These are phyloP conservation scores for Dothideomycetes sp. DNA, from an alignment of 2,329 filamentous ascomycete genomes.

Conservation along the genomic window DNA sequence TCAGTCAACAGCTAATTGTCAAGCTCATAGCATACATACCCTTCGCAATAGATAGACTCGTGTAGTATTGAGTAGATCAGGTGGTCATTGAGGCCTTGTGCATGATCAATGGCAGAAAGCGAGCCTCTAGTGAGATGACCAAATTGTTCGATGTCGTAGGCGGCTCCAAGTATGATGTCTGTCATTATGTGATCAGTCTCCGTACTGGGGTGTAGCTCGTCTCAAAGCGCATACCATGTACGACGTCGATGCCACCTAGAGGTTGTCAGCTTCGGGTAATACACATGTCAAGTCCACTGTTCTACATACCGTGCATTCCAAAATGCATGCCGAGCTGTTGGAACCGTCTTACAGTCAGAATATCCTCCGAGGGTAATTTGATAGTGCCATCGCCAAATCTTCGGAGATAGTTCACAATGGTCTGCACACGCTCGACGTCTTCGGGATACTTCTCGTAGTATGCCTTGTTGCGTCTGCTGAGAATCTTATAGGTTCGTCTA, in stretches of 20 bases:
- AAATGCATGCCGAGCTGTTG: conserved; percentile 68
- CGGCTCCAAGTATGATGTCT: conserved; percentile 58
- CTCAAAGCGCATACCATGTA: conserved; percentile 47
- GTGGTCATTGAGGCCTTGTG: conserved; percentile 59
- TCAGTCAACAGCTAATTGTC: background rate
- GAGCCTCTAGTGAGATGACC: conserved; percentile 65
- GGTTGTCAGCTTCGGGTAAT: background rate
- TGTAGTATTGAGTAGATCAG: conserved; percentile 81
- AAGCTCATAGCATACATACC: conserved; percentile 24
- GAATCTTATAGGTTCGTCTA: conserved; percentile 55
- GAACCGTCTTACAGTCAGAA: conserved; percentile 62
- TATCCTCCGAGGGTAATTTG: conserved; percentile 59
- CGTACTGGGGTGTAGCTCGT: background rate
- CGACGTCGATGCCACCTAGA: conserved; percentile 53
- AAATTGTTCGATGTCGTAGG: conserved; percentile 63
- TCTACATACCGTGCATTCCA: conserved; percentile 53
- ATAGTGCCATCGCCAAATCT: conserved; percentile 45
- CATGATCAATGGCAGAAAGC: conserved; percentile 55
- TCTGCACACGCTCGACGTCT: conserved; percentile 58
- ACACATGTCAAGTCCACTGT: background rate
- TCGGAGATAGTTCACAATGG: conserved; percentile 54
- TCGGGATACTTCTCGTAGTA: conserved; percentile 83
- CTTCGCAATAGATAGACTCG: conserved; percentile 76
- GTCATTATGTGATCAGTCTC: conserved; percentile 1
- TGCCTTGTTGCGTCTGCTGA: conserved; percentile 58